Conservation (phyloP, 176 grass and related monocot species). For the Canna indica region DNA sequence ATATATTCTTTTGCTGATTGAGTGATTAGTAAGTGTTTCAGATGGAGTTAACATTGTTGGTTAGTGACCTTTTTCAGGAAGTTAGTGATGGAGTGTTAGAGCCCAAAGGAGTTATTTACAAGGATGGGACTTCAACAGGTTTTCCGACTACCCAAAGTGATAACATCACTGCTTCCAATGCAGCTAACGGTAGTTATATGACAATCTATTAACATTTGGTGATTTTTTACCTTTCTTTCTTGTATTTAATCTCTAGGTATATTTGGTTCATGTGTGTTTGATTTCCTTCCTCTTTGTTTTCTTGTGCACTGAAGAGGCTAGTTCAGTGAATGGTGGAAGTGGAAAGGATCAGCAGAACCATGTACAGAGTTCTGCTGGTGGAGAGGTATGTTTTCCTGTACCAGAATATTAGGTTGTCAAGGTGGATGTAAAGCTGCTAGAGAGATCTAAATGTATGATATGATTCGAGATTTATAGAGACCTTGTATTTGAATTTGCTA, state of each 20-base stretch:
- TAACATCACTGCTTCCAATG: background rate
- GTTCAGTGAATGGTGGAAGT: background rate
- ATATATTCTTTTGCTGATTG: background rate
- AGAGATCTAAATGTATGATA: no score
- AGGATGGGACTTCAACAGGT: conserved; percentile 3
- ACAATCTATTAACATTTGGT: background rate
- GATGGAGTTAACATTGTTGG: background rate
- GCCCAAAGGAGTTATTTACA: conserved; percentile 9
- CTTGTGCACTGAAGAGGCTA: background rate
- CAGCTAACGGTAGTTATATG: background rate
- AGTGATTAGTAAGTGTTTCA: background rate
- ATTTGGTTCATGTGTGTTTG: background rate
- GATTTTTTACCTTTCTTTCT: background rate
- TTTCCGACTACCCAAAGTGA: background rate
- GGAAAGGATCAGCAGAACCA: background rate
- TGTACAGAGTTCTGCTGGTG: background rate
- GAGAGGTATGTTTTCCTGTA: conserved; percentile 1
- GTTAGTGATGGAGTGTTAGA: background rate
- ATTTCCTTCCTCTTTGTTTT: background rate
- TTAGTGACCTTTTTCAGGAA: conserved; percentile 6
- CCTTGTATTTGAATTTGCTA: background rate
- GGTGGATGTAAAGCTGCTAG: background rate
- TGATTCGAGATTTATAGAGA: no score
- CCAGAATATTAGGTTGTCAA: background rate
- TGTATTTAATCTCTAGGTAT: background rate